Evolutionary conservation across 306 rosid species (phyloP).

Genomic region (Lotus japonicus): DNA sequence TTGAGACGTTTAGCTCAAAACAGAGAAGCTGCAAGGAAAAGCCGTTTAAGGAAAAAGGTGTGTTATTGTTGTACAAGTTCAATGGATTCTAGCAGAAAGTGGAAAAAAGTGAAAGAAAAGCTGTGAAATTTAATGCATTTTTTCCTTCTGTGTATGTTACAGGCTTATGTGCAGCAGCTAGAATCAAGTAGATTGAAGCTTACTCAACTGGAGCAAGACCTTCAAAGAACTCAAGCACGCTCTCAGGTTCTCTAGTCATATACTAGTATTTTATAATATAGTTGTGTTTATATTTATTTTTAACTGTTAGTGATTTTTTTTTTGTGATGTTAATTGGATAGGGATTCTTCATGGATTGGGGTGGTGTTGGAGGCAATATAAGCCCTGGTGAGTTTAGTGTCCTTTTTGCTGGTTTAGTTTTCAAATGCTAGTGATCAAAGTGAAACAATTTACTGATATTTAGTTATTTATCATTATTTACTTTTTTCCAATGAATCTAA

Average conservation of each 20-base stretch:
- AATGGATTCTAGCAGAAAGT: neutral
- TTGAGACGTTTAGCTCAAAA: constrained; percentile 91
- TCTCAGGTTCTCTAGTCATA: constrained; percentile 58
- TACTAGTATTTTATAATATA: neutral
- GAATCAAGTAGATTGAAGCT: constrained; percentile 89
- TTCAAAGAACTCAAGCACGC: constrained; percentile 58
- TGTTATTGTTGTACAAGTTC: neutral
- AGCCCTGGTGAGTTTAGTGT: constrained; percentile 58
- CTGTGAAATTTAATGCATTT: neutral
- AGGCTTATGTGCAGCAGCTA: constrained; percentile 94
- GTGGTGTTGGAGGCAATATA: constrained; percentile 50
- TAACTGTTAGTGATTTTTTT: neutral
- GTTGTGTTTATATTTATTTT: neutral
- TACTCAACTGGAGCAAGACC: constrained; percentile 83
- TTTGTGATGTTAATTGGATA: constrained; percentile 18
- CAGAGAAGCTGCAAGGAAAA: constrained; percentile 95
- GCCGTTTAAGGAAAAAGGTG: constrained; percentile 93
- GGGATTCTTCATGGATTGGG: constrained; percentile 66
- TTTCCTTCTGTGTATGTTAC: neutral
- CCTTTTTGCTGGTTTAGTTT: neutral
- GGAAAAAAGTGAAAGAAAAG: neutral
- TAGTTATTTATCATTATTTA: no score
- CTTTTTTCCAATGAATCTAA: no score
- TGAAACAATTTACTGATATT: no score
- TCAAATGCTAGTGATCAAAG: no score